These are phyloP conservation scores for Immersiella caudata DNA, from an alignment of 495 filamentous ascomycete species.

Conservation along the genomic window DNA sequence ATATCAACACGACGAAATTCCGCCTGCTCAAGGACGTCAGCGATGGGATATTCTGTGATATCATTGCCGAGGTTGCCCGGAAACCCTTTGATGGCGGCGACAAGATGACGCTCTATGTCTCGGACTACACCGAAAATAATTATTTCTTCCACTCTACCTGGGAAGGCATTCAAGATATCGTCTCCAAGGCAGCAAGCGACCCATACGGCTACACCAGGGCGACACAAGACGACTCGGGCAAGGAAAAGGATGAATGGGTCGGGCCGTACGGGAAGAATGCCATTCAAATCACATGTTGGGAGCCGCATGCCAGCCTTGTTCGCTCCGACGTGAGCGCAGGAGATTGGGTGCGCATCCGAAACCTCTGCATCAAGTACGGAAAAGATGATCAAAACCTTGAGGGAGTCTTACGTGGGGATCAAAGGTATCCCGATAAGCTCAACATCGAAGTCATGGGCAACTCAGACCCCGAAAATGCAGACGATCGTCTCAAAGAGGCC, in stretches of 20 bases:
- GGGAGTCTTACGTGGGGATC: conserved; percentile 70
- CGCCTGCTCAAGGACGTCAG: conserved; percentile 66
- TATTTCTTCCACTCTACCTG: conserved; percentile 61
- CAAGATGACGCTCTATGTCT: conserved; percentile 69
- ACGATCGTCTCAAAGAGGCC: conserved; percentile 62
- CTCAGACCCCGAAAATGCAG: conserved; percentile 41
- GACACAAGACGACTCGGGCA: conserved; percentile 1
- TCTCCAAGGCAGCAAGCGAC: conserved; percentile 29
- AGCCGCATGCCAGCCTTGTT: conserved; percentile 64
- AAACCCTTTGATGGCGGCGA: conserved; percentile 54
- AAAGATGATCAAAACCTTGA: conserved; percentile 62
- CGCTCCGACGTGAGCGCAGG: conserved; percentile 58
- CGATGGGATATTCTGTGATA: conserved; percentile 61
- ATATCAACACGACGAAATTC: conserved; percentile 63
- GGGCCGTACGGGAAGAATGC: conserved; percentile 78
- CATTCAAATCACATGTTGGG: conserved; percentile 72
- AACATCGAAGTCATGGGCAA: conserved; percentile 48
- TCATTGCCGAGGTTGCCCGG: conserved; percentile 77
- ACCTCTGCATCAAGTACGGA: conserved; percentile 70
- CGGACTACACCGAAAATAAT: conserved; percentile 80
- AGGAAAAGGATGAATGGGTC: conserved; percentile 53
- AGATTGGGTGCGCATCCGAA: conserved; percentile 66
- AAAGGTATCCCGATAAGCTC: conserved; percentile 51
- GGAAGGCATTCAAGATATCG: conserved; percentile 39
- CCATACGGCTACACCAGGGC: conserved; percentile 37